phyloP scores from a whole-genome alignment of 148 eudicot genomes.

The Amaranthus hypochondriacus region DNA sequence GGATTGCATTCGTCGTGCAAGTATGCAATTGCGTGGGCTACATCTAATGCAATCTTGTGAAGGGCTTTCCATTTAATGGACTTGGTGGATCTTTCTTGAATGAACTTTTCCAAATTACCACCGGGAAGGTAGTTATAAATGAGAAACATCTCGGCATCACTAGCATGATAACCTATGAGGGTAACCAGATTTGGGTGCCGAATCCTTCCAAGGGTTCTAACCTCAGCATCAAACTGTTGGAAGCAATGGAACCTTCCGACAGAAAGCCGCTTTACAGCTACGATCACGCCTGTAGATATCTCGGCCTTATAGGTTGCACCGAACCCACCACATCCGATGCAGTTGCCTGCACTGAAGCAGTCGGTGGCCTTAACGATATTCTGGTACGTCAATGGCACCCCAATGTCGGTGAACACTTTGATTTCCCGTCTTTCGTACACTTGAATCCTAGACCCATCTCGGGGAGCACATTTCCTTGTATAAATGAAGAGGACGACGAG shows the following conservation, averaged over 20 bases:
- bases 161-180: constrained; percentile 54
- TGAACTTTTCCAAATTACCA: constrained; percentile 59
- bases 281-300: constrained; percentile 36
- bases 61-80: constrained; percentile 39
- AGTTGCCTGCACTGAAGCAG: constrained; percentile 45
- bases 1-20: constrained; percentile 63
- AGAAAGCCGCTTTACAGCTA: constrained; percentile 64
- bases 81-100: constrained; percentile 38
- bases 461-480: constrained; percentile 32
- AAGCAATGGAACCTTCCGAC: constrained; percentile 53
- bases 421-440: constrained; percentile 35
- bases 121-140: constrained; percentile 71
- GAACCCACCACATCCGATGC: constrained; percentile 75
- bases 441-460: constrained; percentile 39
- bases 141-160: constrained; percentile 70
- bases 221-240: constrained; percentile 69
- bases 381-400: constrained; percentile 44
- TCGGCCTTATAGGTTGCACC: constrained; percentile 71
- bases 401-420: constrained; percentile 39
- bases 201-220: constrained; percentile 48
- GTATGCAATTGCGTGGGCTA: constrained; percentile 64
- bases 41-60: constrained; percentile 63
- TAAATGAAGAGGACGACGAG: constrained; percentile 45
- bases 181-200: constrained; percentile 58
- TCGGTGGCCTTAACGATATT: constrained; percentile 52